A percentile compares a stretch with the other conserved stretches of the same genome.
Conservation (phyloP, 495 filamentous ascomycete species). For the Terfezia claveryi region DNA sequence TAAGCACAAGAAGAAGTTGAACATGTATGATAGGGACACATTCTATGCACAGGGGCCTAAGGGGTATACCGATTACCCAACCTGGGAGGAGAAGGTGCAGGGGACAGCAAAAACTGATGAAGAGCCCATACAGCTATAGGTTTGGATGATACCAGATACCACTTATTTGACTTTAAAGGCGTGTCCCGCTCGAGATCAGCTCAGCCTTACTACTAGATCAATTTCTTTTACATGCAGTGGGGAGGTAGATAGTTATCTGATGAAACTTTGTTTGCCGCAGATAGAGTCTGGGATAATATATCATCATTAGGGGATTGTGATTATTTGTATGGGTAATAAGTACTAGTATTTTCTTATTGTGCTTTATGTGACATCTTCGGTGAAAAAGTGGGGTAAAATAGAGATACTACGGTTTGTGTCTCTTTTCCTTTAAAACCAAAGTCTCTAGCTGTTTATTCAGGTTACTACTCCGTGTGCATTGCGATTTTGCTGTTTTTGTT, state of each 20-base stretch:
- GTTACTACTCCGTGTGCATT: no score
- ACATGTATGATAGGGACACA: conserved; percentile 31
- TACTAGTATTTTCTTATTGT: conserved; percentile 3
- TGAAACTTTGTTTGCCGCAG: neutral
- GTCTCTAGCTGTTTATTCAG: no score
- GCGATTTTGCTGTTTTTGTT: no score
- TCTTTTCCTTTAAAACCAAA: no score
- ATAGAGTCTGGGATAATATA: conserved; percentile 5
- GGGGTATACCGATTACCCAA: conserved; percentile 44
- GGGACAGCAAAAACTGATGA: neutral
- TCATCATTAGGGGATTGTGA: conserved; percentile 1
- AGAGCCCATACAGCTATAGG: neutral
- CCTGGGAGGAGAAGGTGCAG: neutral
- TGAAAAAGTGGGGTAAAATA: no score
- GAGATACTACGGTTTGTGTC: no score
- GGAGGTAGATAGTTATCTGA: neutral
- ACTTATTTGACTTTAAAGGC: no score
- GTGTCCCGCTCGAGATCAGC: no score
- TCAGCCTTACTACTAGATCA: no score
- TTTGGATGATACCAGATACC: neutral
- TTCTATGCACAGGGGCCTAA: conserved; percentile 35
- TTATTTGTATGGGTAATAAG: conserved; percentile 9
- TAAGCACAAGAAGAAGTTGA: conserved; percentile 32
- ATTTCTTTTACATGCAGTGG: no score
- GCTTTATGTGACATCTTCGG: no score